Conservation (phyloP, 768 basidiomycete species). For the Agrocybe chaxingu region DNA sequence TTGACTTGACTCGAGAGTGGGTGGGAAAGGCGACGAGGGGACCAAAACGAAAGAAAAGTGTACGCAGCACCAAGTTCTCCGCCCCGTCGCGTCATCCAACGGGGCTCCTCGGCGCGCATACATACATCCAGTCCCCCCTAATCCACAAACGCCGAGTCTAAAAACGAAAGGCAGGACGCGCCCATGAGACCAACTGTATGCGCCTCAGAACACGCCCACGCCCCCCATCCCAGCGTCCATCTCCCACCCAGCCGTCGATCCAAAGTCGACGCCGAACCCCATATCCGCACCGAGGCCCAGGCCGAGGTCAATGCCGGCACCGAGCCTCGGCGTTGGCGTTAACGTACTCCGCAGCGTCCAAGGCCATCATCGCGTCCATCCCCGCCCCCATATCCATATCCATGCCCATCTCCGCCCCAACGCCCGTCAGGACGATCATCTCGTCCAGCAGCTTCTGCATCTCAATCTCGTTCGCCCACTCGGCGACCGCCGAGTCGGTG, state of each 20-base stretch:
- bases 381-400: constrained; percentile 5
- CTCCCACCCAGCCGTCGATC: neutral
- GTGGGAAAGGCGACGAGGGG: no score
- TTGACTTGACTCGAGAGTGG: no score
- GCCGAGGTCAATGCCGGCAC: constrained; percentile 2
- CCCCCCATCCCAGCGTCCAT: constrained; percentile 1
- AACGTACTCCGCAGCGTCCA: neutral
- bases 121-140: neutral
- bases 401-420: constrained; percentile 6
- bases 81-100: neutral
- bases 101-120: constrained; percentile 11
- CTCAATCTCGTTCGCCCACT: constrained; percentile 46
- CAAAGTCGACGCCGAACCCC: constrained; percentile 1
- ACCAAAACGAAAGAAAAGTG: neutral
- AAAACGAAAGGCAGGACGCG: neutral
- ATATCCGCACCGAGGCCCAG: constrained; percentile 7
- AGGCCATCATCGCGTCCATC: constrained; percentile 9
- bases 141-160: neutral
- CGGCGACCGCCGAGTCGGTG: constrained; percentile 21
- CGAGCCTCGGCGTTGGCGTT: neutral
- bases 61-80: constrained; percentile 5
- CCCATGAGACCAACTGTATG: no score
- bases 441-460: constrained; percentile 33
- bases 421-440: neutral
- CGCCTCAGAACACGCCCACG: neutral